These are phyloP conservation scores for Coemansia sp. DNA, from an alignment of 192 early-diverging fungal species.

Conservation along the genomic window DNA sequence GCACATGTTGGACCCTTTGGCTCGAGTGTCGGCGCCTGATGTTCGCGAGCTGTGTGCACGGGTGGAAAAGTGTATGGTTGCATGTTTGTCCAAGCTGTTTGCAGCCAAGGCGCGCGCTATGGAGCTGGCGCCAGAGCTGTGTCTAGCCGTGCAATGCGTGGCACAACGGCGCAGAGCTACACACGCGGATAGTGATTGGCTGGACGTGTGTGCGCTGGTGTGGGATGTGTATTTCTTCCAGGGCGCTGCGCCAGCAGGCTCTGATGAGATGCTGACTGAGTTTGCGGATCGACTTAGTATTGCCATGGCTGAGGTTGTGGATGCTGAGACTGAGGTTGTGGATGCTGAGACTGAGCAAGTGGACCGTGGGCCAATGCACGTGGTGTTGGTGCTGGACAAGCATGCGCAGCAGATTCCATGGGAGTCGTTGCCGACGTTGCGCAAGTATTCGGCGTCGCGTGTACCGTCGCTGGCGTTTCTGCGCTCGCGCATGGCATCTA, in stretches of 20 bases:
- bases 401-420: conserved; percentile 83
- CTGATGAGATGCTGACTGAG: conserved; percentile 56
- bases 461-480: conserved; percentile 77
- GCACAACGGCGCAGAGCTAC: neutral
- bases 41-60: conserved; percentile 5
- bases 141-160: conserved; percentile 58
- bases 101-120: conserved; percentile 27
- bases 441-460: conserved; percentile 72
- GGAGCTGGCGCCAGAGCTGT: conserved; percentile 27
- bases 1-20: conserved; percentile 19
- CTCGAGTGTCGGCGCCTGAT: neutral
- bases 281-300: conserved; percentile 64
- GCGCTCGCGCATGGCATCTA: conserved; percentile 59
- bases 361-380: conserved; percentile 47
- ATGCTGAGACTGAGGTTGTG: conserved; percentile 16
- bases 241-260: conserved; percentile 37
- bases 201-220: conserved; percentile 41
- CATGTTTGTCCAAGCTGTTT: conserved; percentile 18
- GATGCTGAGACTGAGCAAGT: no score
- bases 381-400: conserved; percentile 85
- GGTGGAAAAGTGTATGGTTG: conserved; percentile 23
- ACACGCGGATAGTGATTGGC: conserved; percentile 22
- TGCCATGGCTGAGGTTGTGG: neutral
- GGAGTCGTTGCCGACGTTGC: conserved; percentile 79
- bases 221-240: conserved; percentile 63